These are phyloP conservation scores for Hanseniaspora opuntiae DNA, from an alignment of 805 yeast genomes.

Conservation along the genomic window DNA sequence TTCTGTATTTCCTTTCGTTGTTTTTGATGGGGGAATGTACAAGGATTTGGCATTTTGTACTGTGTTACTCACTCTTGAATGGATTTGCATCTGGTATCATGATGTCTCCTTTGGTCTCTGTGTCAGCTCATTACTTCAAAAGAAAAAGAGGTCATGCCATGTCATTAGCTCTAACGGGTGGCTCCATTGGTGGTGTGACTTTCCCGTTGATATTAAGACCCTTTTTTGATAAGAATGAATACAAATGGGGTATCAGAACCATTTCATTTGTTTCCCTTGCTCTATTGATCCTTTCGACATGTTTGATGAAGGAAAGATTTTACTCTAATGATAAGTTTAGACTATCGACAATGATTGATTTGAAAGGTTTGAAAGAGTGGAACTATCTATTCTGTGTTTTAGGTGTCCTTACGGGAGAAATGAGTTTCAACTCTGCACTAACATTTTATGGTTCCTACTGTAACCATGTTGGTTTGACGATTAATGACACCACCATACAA, in stretches of 20 bases:
- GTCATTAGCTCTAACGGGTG: constrained; percentile 38
- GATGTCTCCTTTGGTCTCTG: constrained; percentile 45
- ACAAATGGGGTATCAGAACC: constrained; percentile 42
- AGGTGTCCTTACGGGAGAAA: constrained; percentile 36
- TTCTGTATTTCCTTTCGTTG: constrained; percentile 35
- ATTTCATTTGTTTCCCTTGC: constrained; percentile 33
- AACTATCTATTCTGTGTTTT: constrained; percentile 32
- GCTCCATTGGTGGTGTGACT: constrained; percentile 40
- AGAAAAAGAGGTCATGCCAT: constrained; percentile 42
- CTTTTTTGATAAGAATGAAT: constrained; percentile 29
- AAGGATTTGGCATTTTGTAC: constrained; percentile 44
- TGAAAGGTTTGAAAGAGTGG: constrained; percentile 30
- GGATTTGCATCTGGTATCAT: constrained; percentile 49
- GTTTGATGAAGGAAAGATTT: constrained; percentile 30
- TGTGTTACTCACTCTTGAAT: constrained; percentile 39
- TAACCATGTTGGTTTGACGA: constrained; percentile 31
- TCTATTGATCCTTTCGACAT: constrained; percentile 25
- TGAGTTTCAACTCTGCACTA: constrained; percentile 31
- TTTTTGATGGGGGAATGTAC: constrained; percentile 39
- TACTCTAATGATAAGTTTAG: constrained; percentile 26
- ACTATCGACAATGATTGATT: constrained; percentile 23
- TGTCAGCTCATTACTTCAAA: constrained; percentile 52
- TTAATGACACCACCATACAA: constrained; percentile 31
- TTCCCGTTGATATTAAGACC: constrained; percentile 41
- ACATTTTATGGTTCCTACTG: constrained; percentile 43